Percentiles rank a stretch among this genome's conserved stretches.
Conservation (phyloP, 2,329 filamentous ascomycete genomes). For the Xylariaceae sp. region DNA sequence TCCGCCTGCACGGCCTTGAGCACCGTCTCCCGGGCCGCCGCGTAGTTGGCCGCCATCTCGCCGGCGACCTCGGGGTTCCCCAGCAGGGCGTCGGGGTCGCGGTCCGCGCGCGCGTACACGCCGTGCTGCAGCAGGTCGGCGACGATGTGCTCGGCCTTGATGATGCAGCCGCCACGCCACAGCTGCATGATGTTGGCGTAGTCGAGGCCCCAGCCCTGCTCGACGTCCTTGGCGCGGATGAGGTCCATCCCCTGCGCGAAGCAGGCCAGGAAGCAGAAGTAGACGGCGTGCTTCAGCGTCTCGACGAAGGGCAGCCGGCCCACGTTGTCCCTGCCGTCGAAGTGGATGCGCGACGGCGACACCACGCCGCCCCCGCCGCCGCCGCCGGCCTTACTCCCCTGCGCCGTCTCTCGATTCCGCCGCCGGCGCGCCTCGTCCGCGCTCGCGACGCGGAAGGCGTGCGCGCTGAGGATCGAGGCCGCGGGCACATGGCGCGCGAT, state of each 20-base stretch:
- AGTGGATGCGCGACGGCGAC: background rate
- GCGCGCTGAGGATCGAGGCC: slow-evolving; percentile 55
- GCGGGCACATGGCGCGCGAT: slow-evolving; percentile 54
- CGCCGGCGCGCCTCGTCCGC: slow-evolving; percentile 51
- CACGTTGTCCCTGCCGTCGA: slow-evolving; percentile 13
- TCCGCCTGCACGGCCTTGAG: slow-evolving; percentile 47
- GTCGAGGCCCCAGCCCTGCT: slow-evolving; percentile 52
- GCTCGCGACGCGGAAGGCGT: slow-evolving; percentile 57
- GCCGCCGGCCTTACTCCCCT: slow-evolving; percentile 19
- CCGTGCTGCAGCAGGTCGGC: slow-evolving; percentile 41
- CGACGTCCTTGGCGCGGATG: slow-evolving; percentile 49
- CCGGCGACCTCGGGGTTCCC: slow-evolving; percentile 37
- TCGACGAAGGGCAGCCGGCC: slow-evolving; percentile 43
- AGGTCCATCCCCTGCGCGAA: slow-evolving; percentile 61
- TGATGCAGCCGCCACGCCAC: slow-evolving; percentile 66
- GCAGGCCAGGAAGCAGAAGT: slow-evolving; percentile 51
- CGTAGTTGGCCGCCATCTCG: slow-evolving; percentile 45
- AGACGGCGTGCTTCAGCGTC: slow-evolving; percentile 52
- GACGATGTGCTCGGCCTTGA: slow-evolving; percentile 57
- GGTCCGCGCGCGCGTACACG: slow-evolving; percentile 30
- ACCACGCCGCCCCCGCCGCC: slow-evolving; percentile 1
- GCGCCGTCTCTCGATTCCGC: slow-evolving; percentile 40
- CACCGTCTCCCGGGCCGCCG: slow-evolving; percentile 48
- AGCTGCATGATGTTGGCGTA: slow-evolving; percentile 47
- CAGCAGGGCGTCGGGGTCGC: slow-evolving; percentile 36